Percentiles rank a stretch among this genome's conserved stretches.
Conservation (phyloP, 306 rosid genomes). For the Hippophae gyantsensis region DNA sequence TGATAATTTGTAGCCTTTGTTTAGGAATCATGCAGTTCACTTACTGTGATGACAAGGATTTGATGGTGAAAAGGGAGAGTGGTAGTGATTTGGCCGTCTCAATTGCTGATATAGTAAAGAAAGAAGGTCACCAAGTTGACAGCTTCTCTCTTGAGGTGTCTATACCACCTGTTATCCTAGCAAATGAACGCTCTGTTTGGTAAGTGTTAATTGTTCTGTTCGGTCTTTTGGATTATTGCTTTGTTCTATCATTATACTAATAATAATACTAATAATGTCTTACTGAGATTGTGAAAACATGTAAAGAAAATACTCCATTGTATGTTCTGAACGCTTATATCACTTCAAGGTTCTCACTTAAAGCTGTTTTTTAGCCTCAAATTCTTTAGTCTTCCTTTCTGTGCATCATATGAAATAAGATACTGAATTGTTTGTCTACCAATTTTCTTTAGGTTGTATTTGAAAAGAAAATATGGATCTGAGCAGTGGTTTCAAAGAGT, state of each 20-base stretch:
- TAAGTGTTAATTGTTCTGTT: slow-evolving; percentile 10
- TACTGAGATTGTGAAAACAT: too few relatives aligned
- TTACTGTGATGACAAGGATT: slow-evolving; percentile 23
- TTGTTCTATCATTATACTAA: not conserved
- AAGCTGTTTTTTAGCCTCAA: not conserved
- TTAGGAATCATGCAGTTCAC: slow-evolving; percentile 74
- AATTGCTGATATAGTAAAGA: slow-evolving; percentile 42
- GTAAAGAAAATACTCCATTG: too few relatives aligned
- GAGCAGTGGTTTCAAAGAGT: slow-evolving; percentile 56
- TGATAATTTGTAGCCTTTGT: slow-evolving; percentile 49
- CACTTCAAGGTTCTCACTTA: not conserved
- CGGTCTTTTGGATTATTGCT: not conserved
- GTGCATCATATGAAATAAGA: not conserved
- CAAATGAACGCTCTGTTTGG: slow-evolving; percentile 49
- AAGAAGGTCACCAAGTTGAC: slow-evolving; percentile 41
- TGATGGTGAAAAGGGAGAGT: slow-evolving; percentile 20
- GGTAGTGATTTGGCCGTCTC: slow-evolving; percentile 39
- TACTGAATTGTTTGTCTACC: not conserved
- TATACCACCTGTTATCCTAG: slow-evolving; percentile 40
- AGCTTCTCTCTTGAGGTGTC: slow-evolving; percentile 71
- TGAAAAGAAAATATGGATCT: slow-evolving; percentile 51
- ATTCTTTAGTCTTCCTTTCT: not conserved
- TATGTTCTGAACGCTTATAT: not conserved
- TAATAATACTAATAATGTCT: not conserved
- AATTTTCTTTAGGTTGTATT: slow-evolving; percentile 34